These are phyloP conservation scores for Mycena sp. DNA, from an alignment of 1,284 basidiomycete genomes.

Conservation along the genomic window DNA sequence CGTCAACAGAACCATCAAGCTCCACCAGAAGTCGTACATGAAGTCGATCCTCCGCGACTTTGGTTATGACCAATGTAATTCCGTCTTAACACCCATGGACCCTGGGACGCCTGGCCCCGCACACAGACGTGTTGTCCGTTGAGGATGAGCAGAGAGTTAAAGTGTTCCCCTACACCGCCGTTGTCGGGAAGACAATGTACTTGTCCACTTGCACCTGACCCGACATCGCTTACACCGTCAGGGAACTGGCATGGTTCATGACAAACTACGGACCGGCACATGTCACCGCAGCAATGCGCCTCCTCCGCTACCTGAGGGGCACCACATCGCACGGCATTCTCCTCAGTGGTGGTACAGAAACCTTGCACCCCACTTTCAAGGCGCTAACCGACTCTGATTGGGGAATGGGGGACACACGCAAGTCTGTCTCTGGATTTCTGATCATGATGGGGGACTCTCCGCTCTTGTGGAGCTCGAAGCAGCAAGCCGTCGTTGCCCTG, in stretches of 20 bases:
- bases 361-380: constrained; percentile 19
- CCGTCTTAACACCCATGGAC: constrained; percentile 40
- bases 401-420: constrained; percentile 17
- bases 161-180: constrained; percentile 17
- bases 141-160: constrained; percentile 23
- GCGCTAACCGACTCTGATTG: constrained; percentile 37
- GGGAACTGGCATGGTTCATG: constrained; percentile 31
- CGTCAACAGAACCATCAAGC: constrained; percentile 30
- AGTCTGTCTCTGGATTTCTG: constrained; percentile 5
- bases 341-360: constrained; percentile 20
- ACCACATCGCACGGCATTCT: constrained; percentile 29
- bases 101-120: constrained; percentile 15
- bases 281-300: constrained; percentile 34
- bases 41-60: constrained; percentile 39
- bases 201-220: constrained; percentile 32
- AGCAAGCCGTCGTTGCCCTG: no score
- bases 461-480: no score
- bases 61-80: constrained; percentile 36
- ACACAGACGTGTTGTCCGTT: not conserved
- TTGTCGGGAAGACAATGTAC: constrained; percentile 39
- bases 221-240: no score
- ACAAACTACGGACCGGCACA: constrained; percentile 30
- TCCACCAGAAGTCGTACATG: constrained; percentile 43
- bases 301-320: constrained; percentile 39
- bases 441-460: no score